These are phyloP conservation scores for Pseudocercospora musae DNA, from an alignment of 2,329 filamentous ascomycete species.

Conservation along the genomic window DNA sequence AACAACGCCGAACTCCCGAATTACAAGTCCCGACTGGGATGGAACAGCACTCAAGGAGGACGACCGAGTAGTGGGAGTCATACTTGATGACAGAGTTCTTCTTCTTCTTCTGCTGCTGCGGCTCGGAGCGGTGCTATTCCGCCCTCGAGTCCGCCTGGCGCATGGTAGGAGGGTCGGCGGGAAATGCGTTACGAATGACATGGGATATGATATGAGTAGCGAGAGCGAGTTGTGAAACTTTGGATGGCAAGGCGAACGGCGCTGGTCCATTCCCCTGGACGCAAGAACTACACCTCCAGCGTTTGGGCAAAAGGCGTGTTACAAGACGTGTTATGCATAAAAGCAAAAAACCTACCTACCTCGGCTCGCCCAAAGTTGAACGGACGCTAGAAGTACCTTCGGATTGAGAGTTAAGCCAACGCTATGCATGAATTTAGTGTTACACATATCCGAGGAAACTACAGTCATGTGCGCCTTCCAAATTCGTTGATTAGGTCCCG, in stretches of 20 bases:
- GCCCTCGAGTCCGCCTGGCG: conserved; percentile 7
- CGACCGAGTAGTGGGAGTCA: neutral
- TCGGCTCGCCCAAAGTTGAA: neutral
- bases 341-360: neutral
- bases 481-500: neutral
- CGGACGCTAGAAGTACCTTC: neutral
- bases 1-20: conserved; percentile 39
- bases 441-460: neutral
- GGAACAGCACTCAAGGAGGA: conserved; percentile 24
- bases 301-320: neutral
- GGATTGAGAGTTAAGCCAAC: neutral
- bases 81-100: neutral
- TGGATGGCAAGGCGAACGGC: too few species aligned
- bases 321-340: neutral
- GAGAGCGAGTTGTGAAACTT: too few species aligned
- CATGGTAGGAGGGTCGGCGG: too few species aligned
- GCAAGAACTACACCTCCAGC: neutral
- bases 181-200: too few species aligned
- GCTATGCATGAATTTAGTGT: conserved; percentile 1
- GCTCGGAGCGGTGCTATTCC: neutral
- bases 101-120: neutral
- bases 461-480: neutral
- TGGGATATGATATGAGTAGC: too few species aligned
- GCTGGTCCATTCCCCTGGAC: too few species aligned
- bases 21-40: conserved; percentile 37